Conservation (phyloP, 352 stramenopile species). For the Globisporangium abappressorium region DNA sequence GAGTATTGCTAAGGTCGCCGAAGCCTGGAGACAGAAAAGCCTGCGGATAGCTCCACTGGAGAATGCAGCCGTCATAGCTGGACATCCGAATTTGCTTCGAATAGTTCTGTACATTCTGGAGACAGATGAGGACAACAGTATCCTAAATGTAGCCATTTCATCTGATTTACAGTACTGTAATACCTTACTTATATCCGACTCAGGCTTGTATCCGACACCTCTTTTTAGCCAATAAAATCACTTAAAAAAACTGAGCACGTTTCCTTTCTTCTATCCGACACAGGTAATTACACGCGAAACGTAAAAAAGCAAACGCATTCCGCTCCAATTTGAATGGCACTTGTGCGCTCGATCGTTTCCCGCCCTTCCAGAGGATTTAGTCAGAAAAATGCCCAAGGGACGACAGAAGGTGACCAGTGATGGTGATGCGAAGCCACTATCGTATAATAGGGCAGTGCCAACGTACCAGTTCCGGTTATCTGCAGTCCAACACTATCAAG, state of each 20-base stretch:
- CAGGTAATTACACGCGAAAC: no score
- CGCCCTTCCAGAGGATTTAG: background rate
- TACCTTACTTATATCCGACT: no score
- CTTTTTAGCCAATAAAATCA: no score
- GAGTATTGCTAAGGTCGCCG: background rate
- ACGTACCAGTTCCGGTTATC: background rate
- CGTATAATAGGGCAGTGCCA: background rate
- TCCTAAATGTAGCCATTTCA: background rate
- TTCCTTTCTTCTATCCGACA: no score
- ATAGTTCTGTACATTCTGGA: background rate
- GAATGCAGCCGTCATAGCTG: background rate
- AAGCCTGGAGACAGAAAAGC: background rate
- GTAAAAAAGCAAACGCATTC: background rate
- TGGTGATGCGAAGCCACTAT: background rate
- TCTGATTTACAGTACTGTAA: background rate
- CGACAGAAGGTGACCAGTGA: background rate
- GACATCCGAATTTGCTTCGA: background rate
- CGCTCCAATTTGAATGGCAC: no score
- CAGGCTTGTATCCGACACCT: no score
- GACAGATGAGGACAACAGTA: background rate
- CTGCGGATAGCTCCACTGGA: background rate
- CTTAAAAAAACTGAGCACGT: no score
- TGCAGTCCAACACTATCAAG: background rate
- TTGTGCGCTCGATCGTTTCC: slow-evolving; percentile 1
- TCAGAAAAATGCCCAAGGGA: background rate